phyloP scores from a whole-genome alignment of 202 grass and related monocot species.

The Miscanthus sacchariflorus region DNA sequence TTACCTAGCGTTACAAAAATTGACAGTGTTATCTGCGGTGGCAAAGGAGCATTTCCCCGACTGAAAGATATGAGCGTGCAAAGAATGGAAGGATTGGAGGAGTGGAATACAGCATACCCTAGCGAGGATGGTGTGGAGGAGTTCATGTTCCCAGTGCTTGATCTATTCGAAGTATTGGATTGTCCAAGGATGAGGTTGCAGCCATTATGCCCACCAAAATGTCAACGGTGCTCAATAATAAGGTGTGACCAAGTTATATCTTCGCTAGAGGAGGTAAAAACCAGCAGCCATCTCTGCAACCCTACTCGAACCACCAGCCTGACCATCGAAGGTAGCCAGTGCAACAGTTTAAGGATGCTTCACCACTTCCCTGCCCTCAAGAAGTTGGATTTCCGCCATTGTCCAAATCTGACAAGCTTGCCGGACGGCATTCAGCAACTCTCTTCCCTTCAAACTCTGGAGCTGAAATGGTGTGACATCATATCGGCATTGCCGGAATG shows the following conservation, averaged over 20 bases:
- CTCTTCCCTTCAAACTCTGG: too few species aligned
- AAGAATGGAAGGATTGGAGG: not conserved
- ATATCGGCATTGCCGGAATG: too few species aligned
- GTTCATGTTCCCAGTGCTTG: not conserved
- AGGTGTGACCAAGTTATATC: not conserved
- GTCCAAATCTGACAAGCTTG: too few species aligned
- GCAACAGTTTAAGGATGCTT: too few species aligned
- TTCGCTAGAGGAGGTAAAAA: not conserved
- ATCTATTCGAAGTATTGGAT: fast-evolving
- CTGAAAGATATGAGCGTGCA: fast-evolving
- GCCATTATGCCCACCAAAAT: not conserved
- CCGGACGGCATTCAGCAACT: too few species aligned
- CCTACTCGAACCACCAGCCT: not conserved
- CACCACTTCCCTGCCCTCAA: too few species aligned
- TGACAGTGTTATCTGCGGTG: not conserved
- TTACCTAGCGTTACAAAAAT: not conserved
- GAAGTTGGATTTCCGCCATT: too few species aligned
- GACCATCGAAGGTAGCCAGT: fast-evolving
- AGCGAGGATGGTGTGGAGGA: not conserved
- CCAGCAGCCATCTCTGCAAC: not conserved
- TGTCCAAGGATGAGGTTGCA: conserved; percentile 2
- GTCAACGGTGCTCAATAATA: fast-evolving
- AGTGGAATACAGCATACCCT: not conserved
- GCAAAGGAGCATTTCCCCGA: not conserved
- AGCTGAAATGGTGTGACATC: too few species aligned